phyloP scores from a whole-genome alignment of 2,329 filamentous ascomycete genomes.

The Conoideocrella luteorostrata region DNA sequence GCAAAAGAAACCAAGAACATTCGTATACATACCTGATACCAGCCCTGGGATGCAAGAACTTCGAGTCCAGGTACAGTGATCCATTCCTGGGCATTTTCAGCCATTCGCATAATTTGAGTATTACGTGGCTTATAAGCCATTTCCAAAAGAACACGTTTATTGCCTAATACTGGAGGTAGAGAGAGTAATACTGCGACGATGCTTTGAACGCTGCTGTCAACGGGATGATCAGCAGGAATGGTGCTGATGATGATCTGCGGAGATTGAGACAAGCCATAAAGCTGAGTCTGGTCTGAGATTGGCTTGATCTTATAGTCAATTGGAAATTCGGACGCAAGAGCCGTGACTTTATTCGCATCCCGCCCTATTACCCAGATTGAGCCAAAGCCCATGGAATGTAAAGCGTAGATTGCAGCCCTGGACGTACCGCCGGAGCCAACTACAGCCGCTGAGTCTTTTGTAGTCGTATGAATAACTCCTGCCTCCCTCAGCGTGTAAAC shows the following conservation, averaged over 20 bases:
- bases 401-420: slow-evolving; percentile 81
- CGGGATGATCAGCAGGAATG: slow-evolving; percentile 80
- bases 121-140: slow-evolving; percentile 92
- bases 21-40: slow-evolving; percentile 77
- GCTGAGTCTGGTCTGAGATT: slow-evolving; percentile 44
- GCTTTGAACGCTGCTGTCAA: slow-evolving; percentile 64
- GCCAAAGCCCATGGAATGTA: slow-evolving; percentile 74
- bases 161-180: slow-evolving; percentile 25
- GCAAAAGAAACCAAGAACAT: too few relatives aligned
- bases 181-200: slow-evolving; percentile 51
- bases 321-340: slow-evolving; percentile 68
- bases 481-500: slow-evolving; percentile 66
- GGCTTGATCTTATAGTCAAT: slow-evolving; percentile 61
- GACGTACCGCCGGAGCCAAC: slow-evolving; percentile 90
- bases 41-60: slow-evolving; percentile 82
- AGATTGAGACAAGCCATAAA: slow-evolving; percentile 44
- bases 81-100: slow-evolving; percentile 67
- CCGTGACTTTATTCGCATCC: slow-evolving; percentile 59
- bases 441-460: slow-evolving; percentile 58
- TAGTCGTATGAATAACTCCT: slow-evolving; percentile 44
- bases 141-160: slow-evolving; percentile 65
- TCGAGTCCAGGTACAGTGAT: slow-evolving; percentile 79
- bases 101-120: slow-evolving; percentile 80
- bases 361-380: slow-evolving; percentile 86
- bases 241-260: slow-evolving; percentile 73